A percentile compares a stretch with the other conserved stretches of the same genome.
Conservation (phyloP, 371 early-diverging fungal genomes). For the Mucor piriformis region DNA sequence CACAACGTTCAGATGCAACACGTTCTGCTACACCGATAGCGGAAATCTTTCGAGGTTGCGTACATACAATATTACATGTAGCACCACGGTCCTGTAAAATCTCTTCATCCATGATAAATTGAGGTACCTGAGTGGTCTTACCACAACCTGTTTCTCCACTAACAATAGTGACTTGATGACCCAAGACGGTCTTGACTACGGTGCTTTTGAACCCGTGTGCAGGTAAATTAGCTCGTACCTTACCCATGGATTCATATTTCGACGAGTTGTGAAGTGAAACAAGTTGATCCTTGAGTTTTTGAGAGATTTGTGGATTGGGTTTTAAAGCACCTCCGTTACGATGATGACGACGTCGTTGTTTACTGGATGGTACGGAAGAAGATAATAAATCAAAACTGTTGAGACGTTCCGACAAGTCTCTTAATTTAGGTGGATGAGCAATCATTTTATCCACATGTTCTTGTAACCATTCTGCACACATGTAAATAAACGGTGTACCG, state of each 20-base stretch:
- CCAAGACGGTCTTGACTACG: constrained; percentile 57
- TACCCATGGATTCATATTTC: constrained; percentile 56
- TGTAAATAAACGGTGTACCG: constrained; percentile 74
- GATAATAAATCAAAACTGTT: constrained; percentile 16
- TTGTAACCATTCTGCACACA: constrained; percentile 71
- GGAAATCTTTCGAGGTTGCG: constrained; percentile 93
- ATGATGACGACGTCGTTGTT: neutral
- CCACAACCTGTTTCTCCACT: constrained; percentile 86
- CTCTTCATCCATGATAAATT: constrained; percentile 81
- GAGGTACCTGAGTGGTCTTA: constrained; percentile 89
- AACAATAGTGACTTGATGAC: constrained; percentile 64
- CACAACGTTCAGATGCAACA: constrained; percentile 71
- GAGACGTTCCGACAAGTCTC: constrained; percentile 53
- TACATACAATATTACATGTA: constrained; percentile 79
- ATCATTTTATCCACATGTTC: constrained; percentile 59
- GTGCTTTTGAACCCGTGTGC: constrained; percentile 61
- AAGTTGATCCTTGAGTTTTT: constrained; percentile 31
- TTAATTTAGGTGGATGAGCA: constrained; percentile 65
- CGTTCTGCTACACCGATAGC: constrained; percentile 87
- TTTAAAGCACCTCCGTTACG: neutral
- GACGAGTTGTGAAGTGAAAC: constrained; percentile 32
- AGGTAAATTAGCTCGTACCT: constrained; percentile 64
- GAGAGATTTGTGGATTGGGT: constrained; percentile 13
- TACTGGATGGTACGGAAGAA: neutral
- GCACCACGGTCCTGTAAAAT: constrained; percentile 56